Base-by-base conservation (phyloP, 2,329 filamentous ascomycete genomes). In the Colletotrichum liriopes region DNA sequence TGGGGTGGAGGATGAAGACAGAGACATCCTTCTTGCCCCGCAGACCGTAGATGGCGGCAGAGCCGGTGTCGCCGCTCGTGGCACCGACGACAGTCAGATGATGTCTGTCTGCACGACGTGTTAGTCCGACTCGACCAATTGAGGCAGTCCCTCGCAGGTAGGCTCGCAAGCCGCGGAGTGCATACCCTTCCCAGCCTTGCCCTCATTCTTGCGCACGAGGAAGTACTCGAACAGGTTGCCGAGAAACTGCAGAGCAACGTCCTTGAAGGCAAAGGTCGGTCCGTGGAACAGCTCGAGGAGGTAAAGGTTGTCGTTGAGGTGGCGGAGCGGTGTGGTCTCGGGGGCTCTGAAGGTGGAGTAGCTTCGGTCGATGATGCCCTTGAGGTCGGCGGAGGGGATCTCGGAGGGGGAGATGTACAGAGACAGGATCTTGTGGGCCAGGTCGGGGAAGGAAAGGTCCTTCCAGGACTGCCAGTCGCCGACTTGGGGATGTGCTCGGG, bases 191-290 rank as follows among this genome's bases (percentile, higher is more conserved):
- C 91, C 91, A 37, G 86, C 85, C 85, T 93, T 94, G 75, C 89
- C 90, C 79, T 89, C 79, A 76, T 96, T 96, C 81, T 90, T 91
- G 76, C 93, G 86, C 6, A 92, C 88, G 16, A 96, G 86, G 81
- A 96, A 96, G 82, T 96, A 96, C 82, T 97, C 94, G 76, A 97
- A 98, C 2, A 99, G 86, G 79, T 99, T 98, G n/a, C 96, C 96
- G 2, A 99, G 85, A 79, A 98, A 96, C 78, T 98, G 96, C 74
- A 98, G 86, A 20, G 95, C 75, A 37, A 95, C 93, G 82, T 98
- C 96, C 84, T 98, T 98, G 87, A 98, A 98, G 2, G 96, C 93
- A 81, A 95, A 98, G 0, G 93, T 98, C 6, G 95, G 96, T 1
- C 96, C 96, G 81, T 98, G 96, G 87, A 98, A 99, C 54, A 99